Conservation (phyloP, 2,329 filamentous ascomycete genomes). For the Monilinia polystroma region DNA sequence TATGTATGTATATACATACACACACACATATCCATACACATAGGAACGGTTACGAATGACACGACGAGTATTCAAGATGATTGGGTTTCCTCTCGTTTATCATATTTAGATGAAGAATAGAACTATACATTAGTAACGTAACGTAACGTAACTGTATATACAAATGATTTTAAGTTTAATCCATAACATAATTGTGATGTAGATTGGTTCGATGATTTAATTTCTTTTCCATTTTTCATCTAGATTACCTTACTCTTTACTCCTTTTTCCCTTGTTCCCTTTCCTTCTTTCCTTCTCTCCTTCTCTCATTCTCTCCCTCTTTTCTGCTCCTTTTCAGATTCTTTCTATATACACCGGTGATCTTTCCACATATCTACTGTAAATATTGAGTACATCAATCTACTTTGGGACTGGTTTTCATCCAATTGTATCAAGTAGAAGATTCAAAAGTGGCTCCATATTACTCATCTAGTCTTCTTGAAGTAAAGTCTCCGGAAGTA, state of each 20-base stretch:
- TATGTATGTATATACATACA: too few relatives aligned
- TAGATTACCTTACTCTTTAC: not conserved
- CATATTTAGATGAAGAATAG: too few relatives aligned
- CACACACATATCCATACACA: too few relatives aligned
- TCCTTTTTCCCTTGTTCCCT: constrained; percentile 7
- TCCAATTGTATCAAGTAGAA: not conserved
- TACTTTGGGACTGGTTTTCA: not conserved
- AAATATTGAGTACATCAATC: not conserved
- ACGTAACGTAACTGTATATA: too few relatives aligned
- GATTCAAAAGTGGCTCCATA: not conserved
- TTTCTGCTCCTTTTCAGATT: not conserved
- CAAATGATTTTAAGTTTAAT: too few relatives aligned
- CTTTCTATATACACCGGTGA: not conserved
- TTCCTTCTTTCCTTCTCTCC: not conserved
- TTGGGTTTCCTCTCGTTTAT: too few relatives aligned
- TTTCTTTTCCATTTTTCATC: not conserved
- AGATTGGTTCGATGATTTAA: not conserved
- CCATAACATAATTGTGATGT: too few relatives aligned
- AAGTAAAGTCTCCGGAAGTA: not conserved
- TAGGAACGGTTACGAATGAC: too few relatives aligned
- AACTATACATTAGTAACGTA: too few relatives aligned
- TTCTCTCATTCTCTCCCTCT: not conserved
- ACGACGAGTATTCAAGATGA: too few relatives aligned
- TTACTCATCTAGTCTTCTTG: constrained; percentile 1
- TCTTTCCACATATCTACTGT: not conserved